These are phyloP conservation scores for Pseudoneurospora amorphoporcata DNA, from an alignment of 495 filamentous ascomycete genomes.

Conservation along the genomic window DNA sequence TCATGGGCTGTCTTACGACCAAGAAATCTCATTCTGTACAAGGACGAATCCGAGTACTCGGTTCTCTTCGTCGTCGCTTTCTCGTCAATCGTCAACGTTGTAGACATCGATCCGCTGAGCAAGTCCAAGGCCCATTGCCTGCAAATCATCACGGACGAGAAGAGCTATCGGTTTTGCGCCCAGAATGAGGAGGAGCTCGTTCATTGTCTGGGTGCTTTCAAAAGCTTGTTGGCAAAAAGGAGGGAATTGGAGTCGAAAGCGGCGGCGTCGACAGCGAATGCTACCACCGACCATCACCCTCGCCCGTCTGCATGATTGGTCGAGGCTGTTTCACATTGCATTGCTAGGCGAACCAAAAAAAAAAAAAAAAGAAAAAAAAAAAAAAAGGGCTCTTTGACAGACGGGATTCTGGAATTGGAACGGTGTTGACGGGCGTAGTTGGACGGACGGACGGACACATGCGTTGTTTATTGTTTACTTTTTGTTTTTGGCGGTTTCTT, in stretches of 20 bases:
- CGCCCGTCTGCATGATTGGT: not conserved
- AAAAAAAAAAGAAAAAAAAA: not conserved
- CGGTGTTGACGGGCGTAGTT: not conserved
- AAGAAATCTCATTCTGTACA: slow-evolving; percentile 81
- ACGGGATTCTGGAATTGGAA: not conserved
- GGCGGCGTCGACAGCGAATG: slow-evolving; percentile 13
- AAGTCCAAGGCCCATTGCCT: slow-evolving; percentile 76
- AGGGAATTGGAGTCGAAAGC: slow-evolving; percentile 40
- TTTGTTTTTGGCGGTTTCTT: not conserved
- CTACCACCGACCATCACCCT: not conserved
- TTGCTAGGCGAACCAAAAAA: not conserved
- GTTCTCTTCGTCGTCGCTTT: slow-evolving; percentile 75
- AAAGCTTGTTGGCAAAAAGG: slow-evolving; percentile 72
- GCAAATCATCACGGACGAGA: slow-evolving; percentile 91
- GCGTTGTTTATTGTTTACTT: not conserved
- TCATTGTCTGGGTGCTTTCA: slow-evolving; percentile 79
- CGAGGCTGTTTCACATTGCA: not conserved
- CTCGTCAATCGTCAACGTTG: slow-evolving; percentile 73
- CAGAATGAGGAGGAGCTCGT: slow-evolving; percentile 72
- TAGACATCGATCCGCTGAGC: slow-evolving; percentile 82
- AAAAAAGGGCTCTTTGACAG: not conserved
- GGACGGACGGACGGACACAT: not conserved
- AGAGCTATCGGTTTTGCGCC: slow-evolving; percentile 80
- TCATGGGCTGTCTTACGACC: slow-evolving; percentile 88
- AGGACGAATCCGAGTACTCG: slow-evolving; percentile 84